Base-by-base conservation (phyloP, 139 green algal species). In the Chlamydomonas applanata region DNA sequence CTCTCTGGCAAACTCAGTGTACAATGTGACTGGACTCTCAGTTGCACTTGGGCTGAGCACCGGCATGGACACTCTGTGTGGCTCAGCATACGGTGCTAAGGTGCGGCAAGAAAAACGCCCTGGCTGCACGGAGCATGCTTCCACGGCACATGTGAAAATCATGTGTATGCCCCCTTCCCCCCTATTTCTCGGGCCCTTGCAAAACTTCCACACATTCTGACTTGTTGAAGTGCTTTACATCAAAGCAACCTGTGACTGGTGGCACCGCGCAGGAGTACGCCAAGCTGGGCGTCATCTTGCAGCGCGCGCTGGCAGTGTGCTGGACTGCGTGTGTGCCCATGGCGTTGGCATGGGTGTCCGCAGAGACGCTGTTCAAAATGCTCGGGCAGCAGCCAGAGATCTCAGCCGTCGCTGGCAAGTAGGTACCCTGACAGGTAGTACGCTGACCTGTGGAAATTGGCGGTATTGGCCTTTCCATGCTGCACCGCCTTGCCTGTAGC, bases 11-110 rank as follows among this genome's bases (percentile, higher is more conserved):
- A 46, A 29, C 35, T 67, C 56, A 20, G 73, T 95, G 11, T 94
- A 89, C 76, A 94, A 93, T 68, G 80, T 91, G 40, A 91, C 86
- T 1, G 90, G 89, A 1, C 77, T 88, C 29, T 79, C 73, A 9
- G 29, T 91, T 16, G 72, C 92, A 4, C 67, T 88, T 2, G 86
- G 89, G 3, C 80, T 89, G 3, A 77, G 75, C 0, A 84, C 82
- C 0, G 90, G 83, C 22, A 85, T 95, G 80, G 90, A 95, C 73
- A 95, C 90, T 13, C 74, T 93, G 32, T 89, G 78, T 65, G 83
- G 84, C 2, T 85, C 78, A 71, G 79, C 69, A 53, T 25, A 33
- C 24, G 54, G 22, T 62, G 24, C 54, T 27, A 29, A 62, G 22
- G 24, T 25, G 9, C 22, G 22, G 7, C 24, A 11, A 27, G 13